phyloP scores from a whole-genome alignment of 805 yeast species.

The Zygoascus tannicola region DNA sequence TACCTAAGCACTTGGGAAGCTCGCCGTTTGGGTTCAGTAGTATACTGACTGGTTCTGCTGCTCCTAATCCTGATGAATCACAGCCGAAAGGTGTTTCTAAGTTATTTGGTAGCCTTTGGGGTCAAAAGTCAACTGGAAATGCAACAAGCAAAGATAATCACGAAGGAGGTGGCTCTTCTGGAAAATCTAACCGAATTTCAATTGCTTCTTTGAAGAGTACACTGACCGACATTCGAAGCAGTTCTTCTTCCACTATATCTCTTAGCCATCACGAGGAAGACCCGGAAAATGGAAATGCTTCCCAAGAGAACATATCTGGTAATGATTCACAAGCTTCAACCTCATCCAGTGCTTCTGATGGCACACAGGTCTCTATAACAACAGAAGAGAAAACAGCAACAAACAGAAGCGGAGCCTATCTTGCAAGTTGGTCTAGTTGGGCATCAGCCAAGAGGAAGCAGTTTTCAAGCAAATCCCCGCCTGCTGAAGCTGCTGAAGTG shows the following conservation, averaged over 20 bases:
- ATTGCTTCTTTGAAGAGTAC: not conserved
- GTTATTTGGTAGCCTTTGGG: slow-evolving; percentile 26
- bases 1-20: slow-evolving; percentile 34
- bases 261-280: not conserved
- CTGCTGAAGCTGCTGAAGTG: no score
- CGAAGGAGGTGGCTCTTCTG: not conserved
- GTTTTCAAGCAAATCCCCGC: no score
- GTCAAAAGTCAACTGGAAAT: not conserved
- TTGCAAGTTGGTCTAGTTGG: slow-evolving; percentile 15
- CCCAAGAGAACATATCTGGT: not conserved
- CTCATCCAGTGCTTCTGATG: not conserved
- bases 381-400: not conserved
- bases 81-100: slow-evolving; percentile 21
- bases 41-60: not conserved
- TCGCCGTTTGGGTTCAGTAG: not conserved
- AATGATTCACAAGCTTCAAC: not conserved
- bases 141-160: not conserved
- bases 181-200: not conserved
- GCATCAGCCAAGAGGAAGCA: slow-evolving; percentile 11
- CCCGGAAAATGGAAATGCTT: not conserved
- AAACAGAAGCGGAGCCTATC: slow-evolving; percentile 8
- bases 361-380: not conserved
- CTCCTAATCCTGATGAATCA: not conserved
- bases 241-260: not conserved
- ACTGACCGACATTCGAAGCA: not conserved